Evolutionary conservation across 2,329 filamentous ascomycete genomes (phyloP).

Genomic region (Metarhizium rileyi): DNA sequence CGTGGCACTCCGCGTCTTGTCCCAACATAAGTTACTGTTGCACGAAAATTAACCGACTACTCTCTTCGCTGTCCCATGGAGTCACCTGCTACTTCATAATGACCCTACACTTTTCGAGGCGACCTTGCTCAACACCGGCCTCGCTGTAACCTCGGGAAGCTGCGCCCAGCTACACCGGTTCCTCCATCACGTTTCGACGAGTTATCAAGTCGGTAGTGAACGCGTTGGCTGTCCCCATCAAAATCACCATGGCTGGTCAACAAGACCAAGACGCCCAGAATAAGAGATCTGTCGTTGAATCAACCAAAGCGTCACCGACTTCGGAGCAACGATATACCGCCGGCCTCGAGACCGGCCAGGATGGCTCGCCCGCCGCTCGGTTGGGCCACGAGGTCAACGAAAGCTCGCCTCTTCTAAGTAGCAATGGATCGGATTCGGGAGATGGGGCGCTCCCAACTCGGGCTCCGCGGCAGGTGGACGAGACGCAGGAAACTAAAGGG

Average conservation of each 20-base stretch:
- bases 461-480: constrained; percentile 10
- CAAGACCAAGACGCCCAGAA: neutral
- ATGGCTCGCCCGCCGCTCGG: neutral
- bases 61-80: neutral
- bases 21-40: neutral
- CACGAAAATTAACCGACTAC: neutral
- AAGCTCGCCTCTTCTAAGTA: constrained; percentile 21
- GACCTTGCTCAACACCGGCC: neutral
- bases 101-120: neutral
- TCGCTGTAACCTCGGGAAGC: neutral
- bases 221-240: neutral
- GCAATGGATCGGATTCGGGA: neutral
- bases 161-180: neutral
- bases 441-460: neutral
- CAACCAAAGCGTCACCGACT: neutral
- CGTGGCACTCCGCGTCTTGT: neutral
- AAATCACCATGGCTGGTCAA: neutral
- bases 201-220: neutral
- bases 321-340: neutral
- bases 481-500: constrained; percentile 60
- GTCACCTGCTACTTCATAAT: neutral
- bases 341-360: neutral
- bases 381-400: constrained; percentile 13
- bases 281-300: neutral
- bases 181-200: neutral